These are phyloP conservation scores for Penicillium tannophilum DNA, from an alignment of 495 filamentous ascomycete genomes.

Conservation along the genomic window DNA sequence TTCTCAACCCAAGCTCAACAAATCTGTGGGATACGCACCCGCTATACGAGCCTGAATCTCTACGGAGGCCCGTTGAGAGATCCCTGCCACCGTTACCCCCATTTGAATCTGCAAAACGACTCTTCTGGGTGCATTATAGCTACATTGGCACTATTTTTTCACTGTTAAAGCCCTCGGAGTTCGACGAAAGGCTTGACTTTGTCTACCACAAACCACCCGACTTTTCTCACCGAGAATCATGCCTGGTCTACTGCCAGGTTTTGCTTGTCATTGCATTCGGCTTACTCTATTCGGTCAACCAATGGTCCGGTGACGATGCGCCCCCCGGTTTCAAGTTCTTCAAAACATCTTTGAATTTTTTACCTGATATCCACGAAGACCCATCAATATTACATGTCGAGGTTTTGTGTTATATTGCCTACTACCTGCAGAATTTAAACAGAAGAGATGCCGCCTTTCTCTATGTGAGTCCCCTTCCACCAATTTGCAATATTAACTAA, in stretches of 20 bases:
- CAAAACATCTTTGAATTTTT: slow-evolving; percentile 46
- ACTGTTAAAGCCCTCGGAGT: slow-evolving; percentile 44
- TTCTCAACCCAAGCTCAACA: slow-evolving; percentile 33
- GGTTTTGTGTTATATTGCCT: slow-evolving; percentile 52
- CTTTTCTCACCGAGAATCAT: slow-evolving; percentile 36
- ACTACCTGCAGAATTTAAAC: slow-evolving; percentile 57
- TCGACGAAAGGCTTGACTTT: slow-evolving; percentile 42
- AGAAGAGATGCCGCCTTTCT: slow-evolving; percentile 51
- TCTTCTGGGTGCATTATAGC: slow-evolving; percentile 51
- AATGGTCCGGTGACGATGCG: slow-evolving; percentile 50
- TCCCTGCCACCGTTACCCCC: slow-evolving; percentile 43
- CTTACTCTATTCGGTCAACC: slow-evolving; percentile 54
- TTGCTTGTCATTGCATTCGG: slow-evolving; percentile 54
- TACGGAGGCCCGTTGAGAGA: slow-evolving; percentile 30
- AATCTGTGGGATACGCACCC: slow-evolving; percentile 45
- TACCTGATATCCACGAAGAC: slow-evolving; percentile 53
- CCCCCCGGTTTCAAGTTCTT: slow-evolving; percentile 56
- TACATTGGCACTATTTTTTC: slow-evolving; percentile 58
- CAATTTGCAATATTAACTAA: neutral
- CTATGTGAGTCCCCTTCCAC: slow-evolving; percentile 30
- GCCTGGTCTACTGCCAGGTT: slow-evolving; percentile 40
- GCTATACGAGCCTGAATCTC: slow-evolving; percentile 38
- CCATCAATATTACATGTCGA: slow-evolving; percentile 54
- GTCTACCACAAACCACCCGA: slow-evolving; percentile 42
- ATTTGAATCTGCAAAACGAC: slow-evolving; percentile 45